These are phyloP conservation scores for Amaranthus palmeri DNA, from an alignment of 148 eudicot genomes.

Conservation along the genomic window DNA sequence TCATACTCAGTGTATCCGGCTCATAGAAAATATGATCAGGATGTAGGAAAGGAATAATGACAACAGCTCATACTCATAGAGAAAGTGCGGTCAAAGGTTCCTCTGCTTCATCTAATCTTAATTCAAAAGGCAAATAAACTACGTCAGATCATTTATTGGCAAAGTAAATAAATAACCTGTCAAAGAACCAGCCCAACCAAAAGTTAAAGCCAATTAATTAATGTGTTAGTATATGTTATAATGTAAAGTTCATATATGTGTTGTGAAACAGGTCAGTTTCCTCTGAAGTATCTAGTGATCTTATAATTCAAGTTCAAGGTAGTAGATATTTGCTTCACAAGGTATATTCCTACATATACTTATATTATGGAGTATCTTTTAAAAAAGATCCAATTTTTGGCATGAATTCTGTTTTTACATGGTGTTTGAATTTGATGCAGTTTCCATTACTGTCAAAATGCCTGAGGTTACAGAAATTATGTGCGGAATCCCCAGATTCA, in stretches of 20 bases:
- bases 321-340: conserved; percentile 85
- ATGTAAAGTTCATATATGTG: neutral
- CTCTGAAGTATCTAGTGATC: conserved; percentile 87
- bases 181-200: no score
- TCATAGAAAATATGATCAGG: no score
- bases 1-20: no score
- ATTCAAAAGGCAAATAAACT: no score
- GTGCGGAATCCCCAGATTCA: conserved; percentile 55
- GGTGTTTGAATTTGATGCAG: conserved; percentile 32
- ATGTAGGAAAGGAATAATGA: no score
- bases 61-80: no score
- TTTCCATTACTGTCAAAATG: conserved; percentile 87
- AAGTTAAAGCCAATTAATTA: no score
- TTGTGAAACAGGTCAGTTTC: conserved; percentile 63
- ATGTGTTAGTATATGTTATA: neutral
- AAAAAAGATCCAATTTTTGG: neutral
- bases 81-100: no score
- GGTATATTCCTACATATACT: conserved; percentile 33
- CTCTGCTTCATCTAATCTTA: no score
- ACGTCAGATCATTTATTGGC: no score
- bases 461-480: conserved; percentile 56
- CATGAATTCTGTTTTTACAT: neutral
- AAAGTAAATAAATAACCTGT: no score
- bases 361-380: neutral
- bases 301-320: conserved; percentile 71